These are phyloP conservation scores for Prunus dulcis DNA, from an alignment of 306 rosid genomes.

Conservation along the genomic window DNA sequence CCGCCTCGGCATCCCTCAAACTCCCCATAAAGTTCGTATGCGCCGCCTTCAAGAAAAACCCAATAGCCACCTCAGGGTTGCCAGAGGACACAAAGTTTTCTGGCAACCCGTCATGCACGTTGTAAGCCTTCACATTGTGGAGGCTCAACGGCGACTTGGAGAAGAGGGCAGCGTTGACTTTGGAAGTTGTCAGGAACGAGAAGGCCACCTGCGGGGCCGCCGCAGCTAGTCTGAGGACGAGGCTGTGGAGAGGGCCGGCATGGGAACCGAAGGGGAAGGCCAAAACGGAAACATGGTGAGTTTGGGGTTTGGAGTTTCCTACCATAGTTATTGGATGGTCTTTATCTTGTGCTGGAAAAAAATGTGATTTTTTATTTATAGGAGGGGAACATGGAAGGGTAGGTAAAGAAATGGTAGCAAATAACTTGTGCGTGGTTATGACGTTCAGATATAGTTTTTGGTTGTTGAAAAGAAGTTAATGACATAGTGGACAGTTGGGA, in stretches of 20 bases:
- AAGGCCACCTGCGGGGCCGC: conserved; percentile 19
- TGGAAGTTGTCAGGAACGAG: conserved; percentile 50
- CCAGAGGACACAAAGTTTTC: conserved; percentile 22
- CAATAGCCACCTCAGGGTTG: conserved; percentile 1
- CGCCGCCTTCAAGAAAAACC: conserved; percentile 31
- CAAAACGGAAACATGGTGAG: conserved; percentile 41
- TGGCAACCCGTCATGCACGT: conserved; percentile 53
- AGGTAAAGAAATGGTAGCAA: too few species aligned
- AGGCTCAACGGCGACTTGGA: background rate
- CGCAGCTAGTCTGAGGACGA: conserved; percentile 32
- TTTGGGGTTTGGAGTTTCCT: too few species aligned
- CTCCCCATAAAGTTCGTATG: conserved; percentile 24
- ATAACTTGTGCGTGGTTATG: too few species aligned
- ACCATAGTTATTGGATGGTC: too few species aligned
- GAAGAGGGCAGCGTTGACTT: conserved; percentile 28
- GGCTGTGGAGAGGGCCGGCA: conserved; percentile 42
- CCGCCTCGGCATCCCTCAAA: conserved; percentile 20
- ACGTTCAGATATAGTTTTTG: too few species aligned
- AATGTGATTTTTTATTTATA: too few species aligned
- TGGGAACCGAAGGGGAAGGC: conserved; percentile 67
- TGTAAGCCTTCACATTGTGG: conserved; percentile 30
- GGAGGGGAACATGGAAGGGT: too few species aligned
- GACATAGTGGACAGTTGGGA: too few species aligned
- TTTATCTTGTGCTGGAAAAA: too few species aligned
- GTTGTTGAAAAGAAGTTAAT: too few species aligned